Evolutionary conservation across 768 basidiomycete genomes (phyloP), one percentile per base, ranked within the genome.

Genomic region (Tylopilus balloui): DNA sequence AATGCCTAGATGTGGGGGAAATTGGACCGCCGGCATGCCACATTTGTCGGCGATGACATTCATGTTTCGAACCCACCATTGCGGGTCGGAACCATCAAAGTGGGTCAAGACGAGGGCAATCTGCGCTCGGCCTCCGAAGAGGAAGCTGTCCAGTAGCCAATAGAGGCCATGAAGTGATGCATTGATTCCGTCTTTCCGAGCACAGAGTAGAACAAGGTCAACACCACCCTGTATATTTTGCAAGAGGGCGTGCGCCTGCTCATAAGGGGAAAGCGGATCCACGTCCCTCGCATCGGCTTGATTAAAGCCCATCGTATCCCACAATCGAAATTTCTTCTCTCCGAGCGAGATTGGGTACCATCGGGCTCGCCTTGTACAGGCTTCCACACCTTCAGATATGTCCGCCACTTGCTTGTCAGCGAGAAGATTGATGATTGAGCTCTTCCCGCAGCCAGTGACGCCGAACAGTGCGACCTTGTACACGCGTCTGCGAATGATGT

Each of bases 31-130:
- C 8, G 47, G 51, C 13, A 59, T 59, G 13, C 23, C 34, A 42
- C 36, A 59, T 51, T 3, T 48, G 20, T 50, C 50, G 40, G 50
- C 65, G 64, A 36, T 50, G 27, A 6, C 21, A 39, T 51, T 43
- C 13, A 62, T 48, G 36, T 74, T 74, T 39, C 53, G 37, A 8
- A 42, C 51, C 74, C 74, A 75, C 74, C 74, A 76, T n/a, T 52
- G 48, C 2, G 64, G 57, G 45, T 67, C 59, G 7, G 62, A 58
- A 3, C 12, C 58, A 58, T 58, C 75, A 14, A 74, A 65, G 27
- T 72, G 67, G 12, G 73, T 76, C 27, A 76, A 54, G 39, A 70
- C 63, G 17, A 76, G 52, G 7, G 69, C 62, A 34, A 71, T 64
- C 6, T 67, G 71, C 1, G 71, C 74, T 11, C 57, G 47, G 19